Percentiles rank a stretch among this genome's conserved stretches.
Conservation (phyloP, 208 protist species). For the Trichomonas gallinae region DNA sequence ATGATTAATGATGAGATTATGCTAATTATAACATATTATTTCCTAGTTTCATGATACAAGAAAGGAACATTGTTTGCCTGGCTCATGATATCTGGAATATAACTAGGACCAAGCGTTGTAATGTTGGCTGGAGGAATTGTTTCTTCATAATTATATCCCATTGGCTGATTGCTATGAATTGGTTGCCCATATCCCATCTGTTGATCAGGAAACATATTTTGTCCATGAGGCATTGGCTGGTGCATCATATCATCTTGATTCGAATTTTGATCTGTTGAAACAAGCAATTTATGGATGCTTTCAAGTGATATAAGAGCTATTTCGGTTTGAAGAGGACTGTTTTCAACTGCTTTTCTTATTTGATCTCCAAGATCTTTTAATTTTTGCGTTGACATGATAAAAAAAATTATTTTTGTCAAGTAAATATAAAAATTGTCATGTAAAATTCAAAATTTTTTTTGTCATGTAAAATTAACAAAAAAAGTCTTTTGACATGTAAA, state of each 20-base stretch:
- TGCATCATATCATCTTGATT: background rate
- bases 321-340: background rate
- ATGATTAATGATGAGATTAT: too few relatives aligned
- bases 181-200: background rate
- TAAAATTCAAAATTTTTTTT: too few relatives aligned
- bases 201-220: background rate
- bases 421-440: too few relatives aligned
- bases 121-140: background rate
- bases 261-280: background rate
- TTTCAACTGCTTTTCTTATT: background rate
- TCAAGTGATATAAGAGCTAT: background rate
- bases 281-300: background rate
- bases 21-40: too few relatives aligned
- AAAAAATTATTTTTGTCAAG: background rate
- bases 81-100: background rate
- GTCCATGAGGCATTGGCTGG: background rate
- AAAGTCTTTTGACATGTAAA: too few relatives aligned
- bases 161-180: background rate
- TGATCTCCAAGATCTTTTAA: background rate
- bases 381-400: background rate
- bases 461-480: too few relatives aligned
- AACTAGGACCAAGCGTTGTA: background rate
- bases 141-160: background rate
- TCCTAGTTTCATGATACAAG: background rate
- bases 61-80: background rate